Evolutionary conservation across 768 basidiomycete genomes (phyloP), one percentile per base, ranked within the genome.

Genomic region (Psilocybe cyanescens): DNA sequence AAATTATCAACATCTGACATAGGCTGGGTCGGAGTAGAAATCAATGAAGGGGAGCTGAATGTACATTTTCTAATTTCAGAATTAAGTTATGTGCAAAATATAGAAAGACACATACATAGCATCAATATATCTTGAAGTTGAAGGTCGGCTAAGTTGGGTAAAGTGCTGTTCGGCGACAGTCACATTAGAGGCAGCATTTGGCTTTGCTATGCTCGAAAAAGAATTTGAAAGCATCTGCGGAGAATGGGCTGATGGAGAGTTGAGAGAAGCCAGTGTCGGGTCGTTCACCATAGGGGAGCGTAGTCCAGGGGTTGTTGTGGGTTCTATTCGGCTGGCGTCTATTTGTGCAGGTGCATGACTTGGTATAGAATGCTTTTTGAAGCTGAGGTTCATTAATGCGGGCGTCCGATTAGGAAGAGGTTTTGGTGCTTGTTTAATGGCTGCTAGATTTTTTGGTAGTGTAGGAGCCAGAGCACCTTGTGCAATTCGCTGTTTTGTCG

Each of bases 401-500:
- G 24, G 24, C 24, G 24, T 24, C 24, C 47, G 30, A 14, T n/a
- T 31, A 39, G 49, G 63, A 37, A 51, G 53, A 29, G 56, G 53
- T 35, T 58, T 52, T 58, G 59, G 57, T 31, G 44, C 64, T n/a
- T 58, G 46, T 50, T 68, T 67, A 12, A 67, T 57, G 24, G 62
- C 55, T 29, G 67, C 30, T 28, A 72, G 55, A 14, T 73, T 71
- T 64, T 76, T 85, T 0, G 83, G 24, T 24, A 24, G 24, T 11
- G 70, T 66, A 19, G 75, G 77, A 8, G 69, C 73, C 24, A 78
- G 68, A 12, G 81, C 79, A 8, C 73, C 75, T 46, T 78, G 75
- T 28, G 77, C 74, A 4, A 86, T 67, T 5, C 83, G 77, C 55
- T 83, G 80, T 66, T 86, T 86, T 1, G 83, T 86, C 37, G 78